phyloP scores from a whole-genome alignment of 371 early-diverging fungal species.

The Actinomucor elegans region DNA sequence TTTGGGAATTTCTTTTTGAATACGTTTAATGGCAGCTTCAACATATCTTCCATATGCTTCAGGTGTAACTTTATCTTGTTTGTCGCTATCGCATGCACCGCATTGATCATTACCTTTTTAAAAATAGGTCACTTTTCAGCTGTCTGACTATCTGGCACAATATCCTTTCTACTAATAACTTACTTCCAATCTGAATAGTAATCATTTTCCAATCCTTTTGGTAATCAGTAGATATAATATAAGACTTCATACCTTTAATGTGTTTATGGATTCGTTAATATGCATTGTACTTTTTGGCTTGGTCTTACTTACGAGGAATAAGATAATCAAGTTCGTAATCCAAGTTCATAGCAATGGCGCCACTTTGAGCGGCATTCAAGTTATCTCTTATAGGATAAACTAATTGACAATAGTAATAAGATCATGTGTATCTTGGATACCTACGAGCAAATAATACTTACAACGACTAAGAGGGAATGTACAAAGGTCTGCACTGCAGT shows the following conservation, averaged over 20 bases:
- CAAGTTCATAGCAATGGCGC: slow-evolving; percentile 27
- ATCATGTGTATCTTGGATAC: background rate
- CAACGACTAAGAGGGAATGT: slow-evolving; percentile 6
- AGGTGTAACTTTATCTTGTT: background rate
- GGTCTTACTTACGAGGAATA: slow-evolving; percentile 21
- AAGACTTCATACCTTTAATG: slow-evolving; percentile 12
- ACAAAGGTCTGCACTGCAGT: slow-evolving; percentile 3
- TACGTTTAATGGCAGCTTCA: slow-evolving; percentile 22
- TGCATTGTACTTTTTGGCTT: too few species aligned
- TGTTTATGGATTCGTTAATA: too few species aligned
- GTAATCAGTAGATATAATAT: slow-evolving; percentile 2
- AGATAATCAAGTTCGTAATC: slow-evolving; percentile 31
- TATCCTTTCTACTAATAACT: too few species aligned
- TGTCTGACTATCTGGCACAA: too few species aligned
- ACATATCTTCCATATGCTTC: slow-evolving; percentile 26
- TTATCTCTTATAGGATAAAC: slow-evolving; percentile 27
- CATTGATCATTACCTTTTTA: slow-evolving; percentile 27
- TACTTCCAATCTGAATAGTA: slow-evolving; percentile 30
- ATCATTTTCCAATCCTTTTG: slow-evolving; percentile 29
- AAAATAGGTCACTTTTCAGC: too few species aligned
- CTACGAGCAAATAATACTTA: slow-evolving; percentile 6
- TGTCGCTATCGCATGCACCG: slow-evolving; percentile 4
- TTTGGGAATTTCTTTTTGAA: slow-evolving; percentile 24
- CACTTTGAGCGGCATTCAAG: slow-evolving; percentile 37
- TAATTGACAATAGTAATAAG: background rate